Base-by-base conservation (phyloP, 257 asterid species). In the Verbena officinalis region DNA sequence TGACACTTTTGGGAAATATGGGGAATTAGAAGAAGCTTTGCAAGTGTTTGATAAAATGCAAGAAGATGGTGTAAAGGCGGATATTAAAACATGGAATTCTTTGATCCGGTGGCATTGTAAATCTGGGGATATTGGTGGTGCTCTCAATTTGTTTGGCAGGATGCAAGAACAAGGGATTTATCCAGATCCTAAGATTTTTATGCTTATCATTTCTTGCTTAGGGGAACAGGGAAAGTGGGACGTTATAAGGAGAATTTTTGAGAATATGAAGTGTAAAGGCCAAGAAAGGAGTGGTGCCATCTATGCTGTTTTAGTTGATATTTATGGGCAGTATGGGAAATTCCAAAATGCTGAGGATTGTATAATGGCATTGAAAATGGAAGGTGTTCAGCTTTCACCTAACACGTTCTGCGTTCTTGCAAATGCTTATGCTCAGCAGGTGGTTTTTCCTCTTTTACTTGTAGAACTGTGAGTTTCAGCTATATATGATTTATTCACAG, bases 351-450 rank as follows among this genome's bases (percentile, higher is more conserved):
- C 80, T 2, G 85, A 85, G 66, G 88, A 78, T 58, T 82, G 97
- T 72, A 34, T 89, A 60, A 73, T 68, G 40, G 83, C 97, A 21
- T 77, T 92, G 61, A 81, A 84, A 75, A 60, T 73, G 69, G 86
- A 82, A 83, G 96, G 93, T 46, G 77, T 89, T 42, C 82, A 76
- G 74, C 81, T 89, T 24, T 78, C 95, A 13, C 85, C 90, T 3
- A 85, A 82, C 76, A 57, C 84, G 69, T 92, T 80, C 72, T 86
- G 93, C 68, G 88, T 85, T 74, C 84, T 92, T 65, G 96, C 97
- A 58, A 84, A 92, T 78, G 97, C 97, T 54, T 92, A 83, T 73
- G 97, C 98, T 45, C 95, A 85, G 72, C 91, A 89, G 97, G 98
- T 85, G 13, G 16, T 52, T 61, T 64, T 33, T 49, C 54, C 22